Base-by-base conservation (phyloP, 1,284 basidiomycete species). In the Ustilago trichophora region DNA sequence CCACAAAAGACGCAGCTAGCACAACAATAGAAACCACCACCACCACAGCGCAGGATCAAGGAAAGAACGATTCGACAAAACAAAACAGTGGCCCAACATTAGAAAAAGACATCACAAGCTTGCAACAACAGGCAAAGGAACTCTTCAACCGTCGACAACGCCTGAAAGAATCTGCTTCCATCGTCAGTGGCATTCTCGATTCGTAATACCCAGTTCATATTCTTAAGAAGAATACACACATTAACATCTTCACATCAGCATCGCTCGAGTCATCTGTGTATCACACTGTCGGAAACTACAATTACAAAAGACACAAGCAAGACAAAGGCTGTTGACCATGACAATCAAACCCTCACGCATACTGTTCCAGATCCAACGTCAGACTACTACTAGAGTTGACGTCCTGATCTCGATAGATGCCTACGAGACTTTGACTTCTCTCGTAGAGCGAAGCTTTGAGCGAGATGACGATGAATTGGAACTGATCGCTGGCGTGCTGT, bases 391-490 rank as follows among this genome's bases (percentile, higher is more conserved):
- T 94, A 73, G 91, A 93, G 76, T 96, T 95, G 67, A 91, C 87
- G 13, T 93, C 92, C 78, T 96, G 93, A 80, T 97, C 92, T 18
- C 94, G 87, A 82, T 93, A 94, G 40, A 97, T 93, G 7, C 94
- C 94, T 34, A 97, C 92, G 36, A 98, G 84, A 1, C 92, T 92
- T 76, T 93, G 88, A 21, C 93, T 92, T 21, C 89, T 87, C 81
- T 98, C 94, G 80, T 96, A 98, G 52, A 94, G 82, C 12, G 72
- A 69, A 8, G 77, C 73, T 71, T 95, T 98, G 80, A 98, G 85
- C 79, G 92, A 94, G 83, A 98, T 98, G 64, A 98, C 95, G 64
- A 98, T 89, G 82, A 98, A 98, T 81, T 97, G 94, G 85, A 97
- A 94, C 4, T 84, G 82, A 35, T 88, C 87, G 58, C 72, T 74